Base-by-base conservation (phyloP, 208 protist genomes). In the Naegleria lovaniensis region DNA sequence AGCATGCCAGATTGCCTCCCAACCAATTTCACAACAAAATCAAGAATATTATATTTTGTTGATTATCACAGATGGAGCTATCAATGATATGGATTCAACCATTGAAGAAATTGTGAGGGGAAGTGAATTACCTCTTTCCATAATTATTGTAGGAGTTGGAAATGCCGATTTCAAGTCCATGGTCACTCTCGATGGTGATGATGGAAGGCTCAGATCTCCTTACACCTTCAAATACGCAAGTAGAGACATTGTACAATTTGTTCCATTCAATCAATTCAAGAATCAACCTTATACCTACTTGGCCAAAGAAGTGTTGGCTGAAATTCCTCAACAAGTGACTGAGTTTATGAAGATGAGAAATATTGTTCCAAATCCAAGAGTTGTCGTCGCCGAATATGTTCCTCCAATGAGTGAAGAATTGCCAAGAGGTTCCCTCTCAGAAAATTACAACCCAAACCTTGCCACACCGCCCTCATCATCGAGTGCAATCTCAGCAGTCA, bases 81-180 rank as follows among this genome's bases (percentile, higher is more conserved):
- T 97, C 91, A 94, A 91, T 0, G 96, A 97, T 91, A 95, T 96
- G 92, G 91, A 96, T 38, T 91, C 93, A 55, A 96, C 95, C 15
- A 95, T 97, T 76, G 93, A 95, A 85, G 93, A 94, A 0, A 96
- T 97, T 83, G 93, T 97, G 19, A 92, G 67, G 19, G 94, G 94
- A 33, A 95, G 95, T 29, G 88, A 93, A 25, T 92, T 95, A 22
- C 96, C 96, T 51, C 58, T 98, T 36, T 95, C 94, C 15, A 97
- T 98, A 88, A 91, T 98, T 88, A 98, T 98, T 92, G 94, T 98
- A 59, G 96, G 97, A 83, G 93, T 98, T 67, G 97, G 97, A 36
- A 92, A 85, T 58, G 96, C 96, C 6, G 91, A 97, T 91, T 98
- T 98, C 92, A 76, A 5, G 33, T 93, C 95, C 55, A 98, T 98